Conservation (phyloP, 2,329 filamentous ascomycete species). For the Capronia coronata region DNA sequence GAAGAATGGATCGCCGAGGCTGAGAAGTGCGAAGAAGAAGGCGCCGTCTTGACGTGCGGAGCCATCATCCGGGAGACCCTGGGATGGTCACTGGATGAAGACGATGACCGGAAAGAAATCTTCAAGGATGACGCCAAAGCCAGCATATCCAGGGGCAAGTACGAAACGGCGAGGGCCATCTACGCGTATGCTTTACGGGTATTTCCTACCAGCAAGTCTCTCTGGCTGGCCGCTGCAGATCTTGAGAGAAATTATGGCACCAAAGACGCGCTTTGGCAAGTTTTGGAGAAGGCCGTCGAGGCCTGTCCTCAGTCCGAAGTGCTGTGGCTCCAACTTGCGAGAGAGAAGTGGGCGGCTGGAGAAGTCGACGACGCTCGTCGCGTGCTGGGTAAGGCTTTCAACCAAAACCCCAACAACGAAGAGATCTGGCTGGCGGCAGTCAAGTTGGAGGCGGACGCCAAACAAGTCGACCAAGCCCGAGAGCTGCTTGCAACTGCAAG, state of each 20-base stretch:
- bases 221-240: constrained; percentile 87
- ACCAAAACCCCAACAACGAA: constrained; percentile 92
- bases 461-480: constrained; percentile 72
- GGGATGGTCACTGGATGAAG: constrained; percentile 87
- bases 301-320: constrained; percentile 86
- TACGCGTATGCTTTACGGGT: constrained; percentile 85
- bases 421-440: constrained; percentile 97
- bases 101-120: constrained; percentile 90
- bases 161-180: constrained; percentile 86
- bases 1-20: constrained; percentile 96
- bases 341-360: constrained; percentile 86
- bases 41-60: constrained; percentile 75
- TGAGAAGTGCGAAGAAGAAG: constrained; percentile 89
- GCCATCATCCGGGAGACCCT: constrained; percentile 89
- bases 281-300: constrained; percentile 89
- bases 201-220: constrained; percentile 77
- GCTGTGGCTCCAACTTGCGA: constrained; percentile 91
- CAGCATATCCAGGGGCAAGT: constrained; percentile 73
- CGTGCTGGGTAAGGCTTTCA: constrained; percentile 83
- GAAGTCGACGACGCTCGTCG: constrained; percentile 79
- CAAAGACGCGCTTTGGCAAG: constrained; percentile 72
- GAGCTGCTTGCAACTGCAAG: constrained; percentile 75
- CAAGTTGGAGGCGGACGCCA: constrained; percentile 88
- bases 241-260: constrained; percentile 84
- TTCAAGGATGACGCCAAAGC: constrained; percentile 90